phyloP scores from a whole-genome alignment of 129 eudicot genomes.

The Artemisia tridentata region DNA sequence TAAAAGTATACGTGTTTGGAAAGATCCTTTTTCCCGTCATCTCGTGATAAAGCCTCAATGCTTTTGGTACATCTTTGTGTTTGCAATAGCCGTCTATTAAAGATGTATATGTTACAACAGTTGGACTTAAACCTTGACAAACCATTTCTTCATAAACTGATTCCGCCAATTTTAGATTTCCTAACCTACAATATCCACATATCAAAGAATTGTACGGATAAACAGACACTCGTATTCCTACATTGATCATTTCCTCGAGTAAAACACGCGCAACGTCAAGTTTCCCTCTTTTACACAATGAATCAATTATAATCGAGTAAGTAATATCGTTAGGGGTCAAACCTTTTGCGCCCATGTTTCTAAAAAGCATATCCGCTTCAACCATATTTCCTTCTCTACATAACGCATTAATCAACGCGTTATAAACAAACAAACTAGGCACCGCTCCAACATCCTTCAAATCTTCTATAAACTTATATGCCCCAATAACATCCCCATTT shows the following conservation, averaged over 20 bases:
- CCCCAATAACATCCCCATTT: constrained; percentile 52
- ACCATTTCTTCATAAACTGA: constrained; percentile 49
- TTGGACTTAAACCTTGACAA: constrained; percentile 50
- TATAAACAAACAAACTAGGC: constrained; percentile 69
- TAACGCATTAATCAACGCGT: constrained; percentile 61
- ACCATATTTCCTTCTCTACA: constrained; percentile 55
- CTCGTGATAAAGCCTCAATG: constrained; percentile 77
- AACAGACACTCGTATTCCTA: constrained; percentile 47
- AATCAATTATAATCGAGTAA: constrained; percentile 58
- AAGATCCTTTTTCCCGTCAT: constrained; percentile 75
- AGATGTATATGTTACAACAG: constrained; percentile 77
- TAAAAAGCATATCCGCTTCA: constrained; percentile 58
- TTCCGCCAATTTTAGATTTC: constrained; percentile 53
- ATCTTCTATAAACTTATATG: constrained; percentile 49
- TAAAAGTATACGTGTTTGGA: constrained; percentile 66
- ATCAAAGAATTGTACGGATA: constrained; percentile 75
- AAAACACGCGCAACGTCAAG: constrained; percentile 43
- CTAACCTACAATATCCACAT: constrained; percentile 61
- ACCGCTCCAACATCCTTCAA: constrained; percentile 39
- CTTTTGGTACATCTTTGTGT: constrained; percentile 47
- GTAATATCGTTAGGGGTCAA: constrained; percentile 66
- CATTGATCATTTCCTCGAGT: constrained; percentile 54
- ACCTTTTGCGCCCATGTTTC: constrained; percentile 52
- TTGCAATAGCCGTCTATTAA: constrained; percentile 77
- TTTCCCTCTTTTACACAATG: constrained; percentile 70